Conservation (phyloP, 2,329 filamentous ascomycete genomes). For the Sclerotiophoma versabilis region DNA sequence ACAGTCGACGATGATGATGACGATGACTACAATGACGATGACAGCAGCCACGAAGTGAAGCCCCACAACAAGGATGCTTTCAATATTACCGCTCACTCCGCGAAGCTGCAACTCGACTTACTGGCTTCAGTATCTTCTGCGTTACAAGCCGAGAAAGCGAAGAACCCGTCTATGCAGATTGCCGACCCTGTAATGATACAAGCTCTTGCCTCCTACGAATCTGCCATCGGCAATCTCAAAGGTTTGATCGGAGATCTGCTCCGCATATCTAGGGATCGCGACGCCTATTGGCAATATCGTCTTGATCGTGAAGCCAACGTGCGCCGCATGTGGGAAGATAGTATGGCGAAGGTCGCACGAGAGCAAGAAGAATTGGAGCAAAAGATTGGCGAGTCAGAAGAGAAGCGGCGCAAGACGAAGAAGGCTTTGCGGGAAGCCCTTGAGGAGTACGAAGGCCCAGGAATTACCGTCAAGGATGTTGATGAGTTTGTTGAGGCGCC, state of each 20-base stretch:
- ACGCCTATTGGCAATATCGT: constrained; percentile 96
- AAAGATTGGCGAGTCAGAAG: constrained; percentile 85
- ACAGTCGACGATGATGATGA: constrained; percentile 66
- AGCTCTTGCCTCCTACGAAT: constrained; percentile 85
- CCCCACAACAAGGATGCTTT: constrained; percentile 89
- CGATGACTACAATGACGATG: constrained; percentile 82
- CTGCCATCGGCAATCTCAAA: constrained; percentile 86
- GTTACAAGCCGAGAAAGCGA: constrained; percentile 72
- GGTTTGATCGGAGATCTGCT: constrained; percentile 84
- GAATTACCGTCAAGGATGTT: constrained; percentile 22
- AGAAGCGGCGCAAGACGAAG: constrained; percentile 89
- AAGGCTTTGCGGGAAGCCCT: constrained; percentile 86
- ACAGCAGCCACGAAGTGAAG: constrained; percentile 75
- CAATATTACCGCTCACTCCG: constrained; percentile 95
- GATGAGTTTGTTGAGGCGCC: constrained; percentile 45
- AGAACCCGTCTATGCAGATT: constrained; percentile 74
- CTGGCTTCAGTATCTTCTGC: constrained; percentile 86
- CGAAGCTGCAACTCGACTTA: constrained; percentile 89
- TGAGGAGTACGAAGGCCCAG: constrained; percentile 57
- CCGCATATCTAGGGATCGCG: constrained; percentile 90
- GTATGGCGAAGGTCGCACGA: constrained; percentile 90
- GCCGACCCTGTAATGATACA: constrained; percentile 78
- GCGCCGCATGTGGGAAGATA: constrained; percentile 97
- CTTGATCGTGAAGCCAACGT: constrained; percentile 91
- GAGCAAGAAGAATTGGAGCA: constrained; percentile 93